Evolutionary conservation across 768 basidiomycete species (phyloP), one percentile per base, ranked within the genome.

Genomic region (Lactarius deliciosus): DNA sequence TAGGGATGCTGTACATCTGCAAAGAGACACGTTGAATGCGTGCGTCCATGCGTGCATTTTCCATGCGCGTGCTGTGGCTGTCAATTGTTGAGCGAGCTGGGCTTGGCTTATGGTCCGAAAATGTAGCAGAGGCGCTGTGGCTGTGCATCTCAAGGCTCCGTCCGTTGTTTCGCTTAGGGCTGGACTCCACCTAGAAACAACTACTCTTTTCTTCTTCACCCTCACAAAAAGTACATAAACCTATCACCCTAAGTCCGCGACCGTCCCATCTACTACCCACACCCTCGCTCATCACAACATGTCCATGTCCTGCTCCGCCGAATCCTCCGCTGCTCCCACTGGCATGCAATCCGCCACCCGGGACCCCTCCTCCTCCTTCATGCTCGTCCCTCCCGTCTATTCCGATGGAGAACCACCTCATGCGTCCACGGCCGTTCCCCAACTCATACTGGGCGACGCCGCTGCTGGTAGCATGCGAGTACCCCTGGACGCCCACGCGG

Each of bases 381-480:
- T 43, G 8, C 16, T 54, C 69, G 18, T 40, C 62, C 71, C 55
- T 45, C 36, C 10, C 57, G 20, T 20, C 57, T n/a, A 28, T 38
- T 41, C 34, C 61, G 43, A 20, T 43, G 38, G 57, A 22, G 53
- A 60, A n/a, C 4, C 66, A 68, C 66, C n/a, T 45, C 61, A 28
- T 38, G 36, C 64, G 71, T 5, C 74, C 77, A 0, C 85, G 87
- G 0, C 90, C 90, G 34, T 86, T 92, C 73, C 88, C 89, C n/a
- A 92, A 92, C 76, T 90, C 88, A 0, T 92, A 92, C 78, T 92
- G 91, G 91, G 90, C 89, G 0, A 91, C 89, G 0, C 81, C 86
- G 0, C 76, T 80, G 13, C 82, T 92, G 41, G 81, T 91, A 62
- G 91, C 90, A 0, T 91, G 89, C 82, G 91, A 92, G 73, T 92